A percentile compares a stretch with the other conserved stretches of the same genome.
Evolutionary conservation across 805 yeast species (phyloP).

Genomic region (Wickerhamomyces kurtzmanii): DNA sequence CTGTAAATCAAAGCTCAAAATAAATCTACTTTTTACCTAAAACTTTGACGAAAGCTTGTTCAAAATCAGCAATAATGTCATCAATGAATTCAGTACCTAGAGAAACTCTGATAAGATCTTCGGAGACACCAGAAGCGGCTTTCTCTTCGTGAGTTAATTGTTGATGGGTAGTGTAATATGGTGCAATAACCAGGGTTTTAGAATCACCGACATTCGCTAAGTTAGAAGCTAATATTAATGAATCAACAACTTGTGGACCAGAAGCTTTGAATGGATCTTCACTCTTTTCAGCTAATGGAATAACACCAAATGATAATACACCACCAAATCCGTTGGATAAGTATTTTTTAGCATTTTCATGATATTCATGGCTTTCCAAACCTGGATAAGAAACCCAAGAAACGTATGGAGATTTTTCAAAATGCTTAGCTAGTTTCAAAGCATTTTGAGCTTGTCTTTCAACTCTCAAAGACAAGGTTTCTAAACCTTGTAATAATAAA

Average conservation of each 20-base stretch:
- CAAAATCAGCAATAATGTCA: constrained; percentile 83
- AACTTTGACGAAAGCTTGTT: constrained; percentile 68
- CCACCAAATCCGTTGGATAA: constrained; percentile 78
- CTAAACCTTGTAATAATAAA: constrained; percentile 83
- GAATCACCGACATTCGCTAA: constrained; percentile 97
- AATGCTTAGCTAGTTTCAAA: constrained; percentile 63
- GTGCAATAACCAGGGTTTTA: constrained; percentile 91
- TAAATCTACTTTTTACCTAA: constrained; percentile 20
- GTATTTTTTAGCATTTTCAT: constrained; percentile 77
- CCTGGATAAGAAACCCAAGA: constrained; percentile 93
- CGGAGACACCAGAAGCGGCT: constrained; percentile 74
- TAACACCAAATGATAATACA: constrained; percentile 83
- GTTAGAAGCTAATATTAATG: constrained; percentile 77
- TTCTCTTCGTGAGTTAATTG: constrained; percentile 82
- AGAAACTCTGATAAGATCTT: constrained; percentile 80
- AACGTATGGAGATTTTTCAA: constrained; percentile 67
- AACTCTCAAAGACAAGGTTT: constrained; percentile 86
- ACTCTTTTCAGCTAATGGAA: constrained; percentile 44
- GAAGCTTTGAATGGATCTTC: constrained; percentile 59
- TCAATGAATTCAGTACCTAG: constrained; percentile 90
- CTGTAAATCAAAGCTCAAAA: neutral
- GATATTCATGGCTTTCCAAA: constrained; percentile 65
- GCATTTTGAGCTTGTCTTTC: constrained; percentile 89
- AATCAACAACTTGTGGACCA: constrained; percentile 79
- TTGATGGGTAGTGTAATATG: constrained; percentile 93